Percentiles rank a stretch among this genome's conserved stretches.
phyloP scores from a whole-genome alignment of 148 eudicot genomes.

The Cornus controversa region DNA sequence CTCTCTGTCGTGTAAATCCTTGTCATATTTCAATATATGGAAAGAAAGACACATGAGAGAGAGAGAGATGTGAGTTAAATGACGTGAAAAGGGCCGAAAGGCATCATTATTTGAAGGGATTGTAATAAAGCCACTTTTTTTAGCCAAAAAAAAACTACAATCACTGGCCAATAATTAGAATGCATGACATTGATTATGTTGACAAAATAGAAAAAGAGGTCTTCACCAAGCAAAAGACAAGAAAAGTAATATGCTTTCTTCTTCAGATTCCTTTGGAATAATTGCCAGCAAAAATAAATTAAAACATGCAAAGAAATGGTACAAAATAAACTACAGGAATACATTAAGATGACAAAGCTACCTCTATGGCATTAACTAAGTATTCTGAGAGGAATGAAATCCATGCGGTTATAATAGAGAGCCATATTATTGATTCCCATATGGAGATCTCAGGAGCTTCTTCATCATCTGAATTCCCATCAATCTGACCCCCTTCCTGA shows the following conservation, averaged over 20 bases:
- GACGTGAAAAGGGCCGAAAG: background rate
- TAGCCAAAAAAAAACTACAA: background rate
- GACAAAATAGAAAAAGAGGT: background rate
- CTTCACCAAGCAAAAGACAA: background rate
- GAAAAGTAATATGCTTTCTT: background rate
- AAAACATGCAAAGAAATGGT: background rate
- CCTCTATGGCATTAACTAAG: constrained; percentile 51
- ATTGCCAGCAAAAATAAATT: background rate
- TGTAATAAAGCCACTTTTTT: background rate
- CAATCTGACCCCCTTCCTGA: constrained; percentile 23
- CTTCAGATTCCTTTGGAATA: background rate
- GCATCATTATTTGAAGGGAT: background rate
- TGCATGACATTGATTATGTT: background rate
- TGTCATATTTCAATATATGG: too few relatives aligned
- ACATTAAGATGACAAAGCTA: background rate
- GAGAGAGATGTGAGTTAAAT: background rate
- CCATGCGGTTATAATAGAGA: constrained; percentile 35
- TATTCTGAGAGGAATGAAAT: constrained; percentile 43
- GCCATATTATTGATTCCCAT: constrained; percentile 52
- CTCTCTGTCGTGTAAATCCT: background rate
- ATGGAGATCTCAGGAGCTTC: constrained; percentile 37
- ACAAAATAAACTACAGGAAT: background rate
- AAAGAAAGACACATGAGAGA: background rate
- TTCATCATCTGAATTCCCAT: constrained; percentile 22
- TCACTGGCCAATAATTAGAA: background rate